Base-by-base conservation (phyloP, 495 filamentous ascomycete species). In the Penicillium psychrofluorescens region DNA sequence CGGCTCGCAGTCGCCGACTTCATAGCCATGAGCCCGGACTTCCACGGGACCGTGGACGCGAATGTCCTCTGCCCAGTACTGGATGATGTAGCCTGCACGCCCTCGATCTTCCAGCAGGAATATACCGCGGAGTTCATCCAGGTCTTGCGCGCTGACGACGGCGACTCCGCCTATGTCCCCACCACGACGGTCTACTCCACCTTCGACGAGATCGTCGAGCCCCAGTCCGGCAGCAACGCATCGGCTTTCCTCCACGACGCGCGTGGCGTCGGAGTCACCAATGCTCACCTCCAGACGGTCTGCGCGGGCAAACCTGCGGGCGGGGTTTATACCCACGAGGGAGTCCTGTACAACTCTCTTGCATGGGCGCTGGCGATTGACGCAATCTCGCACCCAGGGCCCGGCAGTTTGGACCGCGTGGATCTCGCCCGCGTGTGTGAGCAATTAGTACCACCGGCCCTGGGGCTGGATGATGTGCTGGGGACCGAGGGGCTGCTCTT, bases 91-190 rank as follows among this genome's bases (percentile, higher is more conserved):
- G 45, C 50, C 12, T 64, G 63, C 41, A 50, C 55, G 2, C 67
- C 70, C 3, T 38, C 54, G 10, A 37, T 73, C 33, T 51, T 67
- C 11, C 70, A 75, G 50, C 73, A 78, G 46, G 49, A 56, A n/a
- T 69, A 63, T 45, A 58, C 65, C 11, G 54, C 58, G 8, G 53
- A 61, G 10, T 71, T 70, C 51, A 57, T 74, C 38, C 45, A 41
- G 15, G 62, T 54, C 0, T 51, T 74, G 8, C 49, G 72, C 10
- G 31, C 29, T 4, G 52, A 65, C 28, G 63, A 58, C 14, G 71
- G 74, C 7, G 71, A 75, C 38, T 64, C 66, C 1, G 67, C 73
- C 7, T 76, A 75, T 40, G 67, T 76, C 8, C 71, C 73, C 7
- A 76, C 73, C 1, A 77, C 74, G 1, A 72, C 55, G 1, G 39